Evolutionary conservation across 2,329 filamentous ascomycete species (phyloP).

Genomic region (Shiraia bambusicola): DNA sequence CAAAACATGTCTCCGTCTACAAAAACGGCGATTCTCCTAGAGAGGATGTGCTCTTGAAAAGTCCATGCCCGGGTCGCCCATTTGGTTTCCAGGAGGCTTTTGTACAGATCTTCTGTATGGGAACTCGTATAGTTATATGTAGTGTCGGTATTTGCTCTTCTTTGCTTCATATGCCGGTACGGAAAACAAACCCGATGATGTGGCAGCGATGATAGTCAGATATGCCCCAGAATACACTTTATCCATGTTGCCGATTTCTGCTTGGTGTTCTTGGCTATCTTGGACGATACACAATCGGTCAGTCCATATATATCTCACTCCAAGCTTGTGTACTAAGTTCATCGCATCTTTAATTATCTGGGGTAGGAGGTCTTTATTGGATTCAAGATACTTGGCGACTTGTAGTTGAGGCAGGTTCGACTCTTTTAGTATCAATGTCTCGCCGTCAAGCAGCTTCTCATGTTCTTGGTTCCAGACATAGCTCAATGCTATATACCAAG

Average conservation of each 20-base stretch:
- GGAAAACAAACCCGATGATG: constrained; percentile 3
- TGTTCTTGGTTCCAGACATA: constrained; percentile 11
- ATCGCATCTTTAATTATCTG: constrained; percentile 6
- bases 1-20: constrained; percentile 7
- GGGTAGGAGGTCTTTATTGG: not conserved
- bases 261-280: constrained; percentile 1
- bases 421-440: constrained; percentile 5
- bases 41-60: constrained; percentile 12
- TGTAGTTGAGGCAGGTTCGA: constrained; percentile 5
- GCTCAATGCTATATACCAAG: constrained; percentile 9
- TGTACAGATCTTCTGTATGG: constrained; percentile 2
- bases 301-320: constrained; percentile 8
- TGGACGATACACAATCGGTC: constrained; percentile 13
- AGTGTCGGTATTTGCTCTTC: not conserved
- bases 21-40: constrained; percentile 7
- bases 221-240: constrained; percentile 9
- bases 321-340: constrained; percentile 5
- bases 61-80: constrained; percentile 14
- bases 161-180: constrained; percentile 13
- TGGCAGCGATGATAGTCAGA: constrained; percentile 12
- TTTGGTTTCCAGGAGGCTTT: not conserved
- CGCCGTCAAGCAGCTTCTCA: not conserved
- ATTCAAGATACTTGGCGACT: constrained; percentile 1
- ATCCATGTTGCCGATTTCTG: constrained; percentile 11
- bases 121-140: too few relatives aligned